phyloP scores from a whole-genome alignment of 345 rosid genomes.

The Trapa incisa region DNA sequence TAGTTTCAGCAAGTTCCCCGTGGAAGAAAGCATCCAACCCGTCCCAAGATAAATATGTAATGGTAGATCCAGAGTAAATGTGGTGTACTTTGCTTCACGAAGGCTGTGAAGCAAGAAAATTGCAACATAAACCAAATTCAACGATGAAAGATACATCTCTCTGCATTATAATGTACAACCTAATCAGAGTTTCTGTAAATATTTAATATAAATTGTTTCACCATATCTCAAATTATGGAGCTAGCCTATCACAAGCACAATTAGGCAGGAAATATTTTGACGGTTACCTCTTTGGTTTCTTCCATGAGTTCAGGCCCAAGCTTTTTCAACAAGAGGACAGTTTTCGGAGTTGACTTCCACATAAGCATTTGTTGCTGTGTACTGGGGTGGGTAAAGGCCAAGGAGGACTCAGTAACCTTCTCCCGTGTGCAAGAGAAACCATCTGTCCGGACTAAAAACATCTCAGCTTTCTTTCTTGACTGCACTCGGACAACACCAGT shows the following conservation, averaged over 20 bases:
- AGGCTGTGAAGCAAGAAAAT: not conserved
- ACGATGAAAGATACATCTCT: not conserved
- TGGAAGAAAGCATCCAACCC: not conserved
- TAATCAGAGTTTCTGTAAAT: not conserved
- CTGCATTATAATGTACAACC: not conserved
- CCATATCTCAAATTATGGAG: not conserved
- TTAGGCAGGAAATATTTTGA: not conserved
- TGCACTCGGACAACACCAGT: slow-evolving; percentile 97
- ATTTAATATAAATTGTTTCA: not conserved
- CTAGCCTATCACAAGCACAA: not conserved
- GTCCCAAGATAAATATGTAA: not conserved
- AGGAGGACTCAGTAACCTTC: slow-evolving; percentile 85
- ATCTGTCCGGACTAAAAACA: slow-evolving; percentile 92
- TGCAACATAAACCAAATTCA: not conserved
- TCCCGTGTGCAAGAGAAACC: slow-evolving; percentile 94
- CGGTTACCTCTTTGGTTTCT: slow-evolving; percentile 84
- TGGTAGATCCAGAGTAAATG: not conserved
- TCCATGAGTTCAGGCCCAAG: slow-evolving; percentile 88
- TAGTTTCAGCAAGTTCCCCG: not conserved
- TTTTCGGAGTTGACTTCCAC: slow-evolving; percentile 93
- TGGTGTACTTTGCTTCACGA: not conserved
- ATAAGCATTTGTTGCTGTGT: slow-evolving; percentile 99
- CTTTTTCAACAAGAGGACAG: slow-evolving; percentile 78
- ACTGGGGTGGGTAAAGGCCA: slow-evolving; percentile 97
- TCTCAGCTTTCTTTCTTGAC: slow-evolving; percentile 93